Evolutionary conservation across 2,329 filamentous ascomycete genomes (phyloP).

Genomic region (Talaromyces marneffei): DNA sequence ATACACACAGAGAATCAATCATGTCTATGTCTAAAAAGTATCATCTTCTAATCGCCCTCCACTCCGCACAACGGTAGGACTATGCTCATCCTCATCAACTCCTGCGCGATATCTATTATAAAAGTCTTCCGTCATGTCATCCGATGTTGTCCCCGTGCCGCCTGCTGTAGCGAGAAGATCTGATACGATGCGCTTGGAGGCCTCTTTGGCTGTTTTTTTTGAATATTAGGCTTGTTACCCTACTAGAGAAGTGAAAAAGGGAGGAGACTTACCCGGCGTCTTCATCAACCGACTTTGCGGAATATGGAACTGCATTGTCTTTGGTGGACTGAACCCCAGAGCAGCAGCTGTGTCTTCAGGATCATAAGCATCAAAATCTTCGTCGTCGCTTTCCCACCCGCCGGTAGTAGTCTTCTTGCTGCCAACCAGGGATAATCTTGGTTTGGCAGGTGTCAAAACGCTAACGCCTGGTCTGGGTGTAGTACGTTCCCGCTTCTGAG

Average conservation of each 20-base stretch:
- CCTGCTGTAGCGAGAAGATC: constrained; percentile 44
- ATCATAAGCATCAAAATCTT: constrained; percentile 43
- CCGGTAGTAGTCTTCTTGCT: constrained; percentile 30
- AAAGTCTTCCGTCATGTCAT: not conserved
- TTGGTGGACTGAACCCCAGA: constrained; percentile 77
- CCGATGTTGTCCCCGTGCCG: constrained; percentile 26
- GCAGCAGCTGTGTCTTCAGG: constrained; percentile 51
- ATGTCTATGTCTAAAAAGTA: constrained; percentile 33
- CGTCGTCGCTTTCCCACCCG: constrained; percentile 69
- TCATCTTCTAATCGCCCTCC: constrained; percentile 41
- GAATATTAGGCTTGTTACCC: not conserved
- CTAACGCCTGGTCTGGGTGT: constrained; percentile 73
- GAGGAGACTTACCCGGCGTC: constrained; percentile 39
- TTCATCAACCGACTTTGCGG: constrained; percentile 46
- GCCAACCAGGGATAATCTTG: constrained; percentile 12
- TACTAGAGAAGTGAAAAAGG: not conserved
- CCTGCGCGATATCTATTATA: constrained; percentile 21
- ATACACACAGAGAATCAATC: too few species aligned
- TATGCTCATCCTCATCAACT: constrained; percentile 32
- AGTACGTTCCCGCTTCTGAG: constrained; percentile 21
- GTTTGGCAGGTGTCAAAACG: constrained; percentile 66
- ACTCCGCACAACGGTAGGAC: constrained; percentile 42
- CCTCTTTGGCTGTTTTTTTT: constrained; percentile 41
- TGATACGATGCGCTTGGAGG: constrained; percentile 45
- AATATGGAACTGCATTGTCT: constrained; percentile 55